Percentiles rank a stretch among this genome's conserved stretches.
Evolutionary conservation across 306 rosid genomes (phyloP).

Genomic region (Acacia confusa): DNA sequence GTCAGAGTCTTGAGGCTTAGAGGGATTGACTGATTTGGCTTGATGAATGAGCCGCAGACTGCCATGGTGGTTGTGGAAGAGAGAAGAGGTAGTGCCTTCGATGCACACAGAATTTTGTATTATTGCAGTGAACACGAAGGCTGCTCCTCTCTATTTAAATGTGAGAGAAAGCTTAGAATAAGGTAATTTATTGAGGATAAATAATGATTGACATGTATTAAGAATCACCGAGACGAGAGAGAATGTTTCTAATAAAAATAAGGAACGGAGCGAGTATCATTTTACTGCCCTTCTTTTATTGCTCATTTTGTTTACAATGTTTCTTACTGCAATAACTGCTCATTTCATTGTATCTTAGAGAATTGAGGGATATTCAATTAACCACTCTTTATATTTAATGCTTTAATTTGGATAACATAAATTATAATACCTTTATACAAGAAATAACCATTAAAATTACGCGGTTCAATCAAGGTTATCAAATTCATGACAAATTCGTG

Average conservation of each 20-base stretch:
- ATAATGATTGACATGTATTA: no score
- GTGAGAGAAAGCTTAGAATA: background rate
- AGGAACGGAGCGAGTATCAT: no score
- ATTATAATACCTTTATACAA: no score
- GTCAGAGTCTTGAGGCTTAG: conserved; percentile 26
- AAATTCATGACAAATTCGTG: no score
- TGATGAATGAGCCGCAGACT: conserved; percentile 34
- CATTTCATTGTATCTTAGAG: background rate
- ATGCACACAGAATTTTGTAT: background rate
- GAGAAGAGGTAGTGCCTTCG: conserved; percentile 21
- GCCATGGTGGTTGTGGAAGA: conserved; percentile 44
- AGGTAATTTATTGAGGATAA: no score
- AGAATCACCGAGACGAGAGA: no score
- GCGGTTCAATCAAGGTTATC: no score
- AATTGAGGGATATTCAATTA: background rate
- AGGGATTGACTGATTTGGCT: conserved; percentile 40
- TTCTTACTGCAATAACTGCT: background rate
- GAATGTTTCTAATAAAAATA: no score
- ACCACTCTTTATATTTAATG: no score
- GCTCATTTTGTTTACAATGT: background rate
- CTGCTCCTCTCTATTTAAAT: background rate
- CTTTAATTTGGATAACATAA: no score
- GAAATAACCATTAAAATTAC: no score
- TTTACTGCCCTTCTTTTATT: no score
- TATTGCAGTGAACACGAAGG: background rate